Percentiles rank a stretch among this genome's conserved stretches.
Evolutionary conservation across 495 filamentous ascomycete species (phyloP).

Genomic region (Stereocaulon alpinum): DNA sequence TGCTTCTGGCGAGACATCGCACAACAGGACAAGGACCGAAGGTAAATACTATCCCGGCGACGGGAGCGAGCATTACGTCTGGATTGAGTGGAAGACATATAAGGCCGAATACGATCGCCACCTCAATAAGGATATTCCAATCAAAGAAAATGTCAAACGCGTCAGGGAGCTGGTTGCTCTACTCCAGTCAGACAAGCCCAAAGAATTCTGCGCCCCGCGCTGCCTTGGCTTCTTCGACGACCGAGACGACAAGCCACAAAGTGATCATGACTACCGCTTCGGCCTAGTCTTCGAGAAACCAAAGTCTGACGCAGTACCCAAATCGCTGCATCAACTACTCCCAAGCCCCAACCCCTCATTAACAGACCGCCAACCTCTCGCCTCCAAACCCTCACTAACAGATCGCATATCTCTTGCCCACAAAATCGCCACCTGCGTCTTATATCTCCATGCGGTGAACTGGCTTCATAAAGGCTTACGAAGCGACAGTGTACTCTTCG

Average conservation of each 20-base stretch:
- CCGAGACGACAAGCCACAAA: conserved; percentile 15
- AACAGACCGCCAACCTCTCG: conserved; percentile 10
- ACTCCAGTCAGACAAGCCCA: conserved; percentile 12
- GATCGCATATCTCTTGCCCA: conserved; percentile 15
- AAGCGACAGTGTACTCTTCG: conserved; percentile 43
- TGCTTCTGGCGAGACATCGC: neutral
- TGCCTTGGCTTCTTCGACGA: conserved; percentile 31
- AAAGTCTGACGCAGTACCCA: neutral
- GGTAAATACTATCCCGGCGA: conserved; percentile 3
- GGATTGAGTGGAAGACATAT: conserved; percentile 20
- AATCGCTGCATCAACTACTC: conserved; percentile 6
- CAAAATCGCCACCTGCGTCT: conserved; percentile 7
- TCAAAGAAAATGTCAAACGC: conserved; percentile 5
- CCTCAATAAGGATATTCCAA: conserved; percentile 1
- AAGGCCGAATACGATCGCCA: neutral
- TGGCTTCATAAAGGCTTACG: conserved; percentile 51
- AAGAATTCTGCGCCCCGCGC: conserved; percentile 28
- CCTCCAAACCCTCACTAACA: conserved; percentile 12
- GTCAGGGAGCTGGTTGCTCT: conserved; percentile 15
- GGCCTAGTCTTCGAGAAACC: conserved; percentile 31
- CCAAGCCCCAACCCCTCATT: conserved; percentile 9
- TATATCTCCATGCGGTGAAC: conserved; percentile 40
- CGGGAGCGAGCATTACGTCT: conserved; percentile 2
- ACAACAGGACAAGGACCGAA: neutral
- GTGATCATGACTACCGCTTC: conserved; percentile 23